Evolutionary conservation across 352 stramenopile species (phyloP), one percentile per base, ranked within the genome.

Genomic region (Pythium aquatile): DNA sequence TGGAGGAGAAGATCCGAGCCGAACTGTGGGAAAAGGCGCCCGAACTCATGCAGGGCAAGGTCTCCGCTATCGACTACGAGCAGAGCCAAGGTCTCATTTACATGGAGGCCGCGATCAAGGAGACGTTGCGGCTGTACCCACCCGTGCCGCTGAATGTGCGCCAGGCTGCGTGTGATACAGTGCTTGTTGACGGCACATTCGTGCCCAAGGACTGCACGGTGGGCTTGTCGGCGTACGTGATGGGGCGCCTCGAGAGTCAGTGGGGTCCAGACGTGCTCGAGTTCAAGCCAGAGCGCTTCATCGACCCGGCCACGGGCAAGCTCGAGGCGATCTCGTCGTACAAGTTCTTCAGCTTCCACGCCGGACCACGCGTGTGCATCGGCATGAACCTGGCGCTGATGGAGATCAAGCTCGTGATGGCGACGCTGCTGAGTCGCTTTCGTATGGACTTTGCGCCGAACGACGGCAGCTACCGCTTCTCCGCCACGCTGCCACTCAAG

Each of bases 331-430:
- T 68, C n/a, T 71, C 65, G n/a, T 42, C 61, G n/a, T 87, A 75
- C 61, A 66, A 83, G 61, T 77, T 75, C 56, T 48, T 66, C 13
- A 67, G 58, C 46, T 87, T 87, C 58, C 69, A 81, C 46, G 77
- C 70, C 40, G 65, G 73, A 46, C 63, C 66, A 20, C 56, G 76
- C 17, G 47, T 69, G 10, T 88, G 79, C 57, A 68, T 85, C n/a
- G 79, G 79, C 48, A 77, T 70, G 56, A 61, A 70, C 32, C 58
- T 88, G 5, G 79, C 79, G 1, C 28, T 83, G 40, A 62, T 86
- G 13, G 73, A 87, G 58, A 66, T 84, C 17, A 80, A 83, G 51
- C 44, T 80, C 3, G 20, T 77, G 20, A 30, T 83, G 6, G 52
- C 70, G 5, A 57, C 54, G 11, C 24, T 88, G 20, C 30, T 88